Evolutionary conservation across 768 basidiomycete species (phyloP), one percentile per base, ranked within the genome.

Genomic region (Serendipita indica): DNA sequence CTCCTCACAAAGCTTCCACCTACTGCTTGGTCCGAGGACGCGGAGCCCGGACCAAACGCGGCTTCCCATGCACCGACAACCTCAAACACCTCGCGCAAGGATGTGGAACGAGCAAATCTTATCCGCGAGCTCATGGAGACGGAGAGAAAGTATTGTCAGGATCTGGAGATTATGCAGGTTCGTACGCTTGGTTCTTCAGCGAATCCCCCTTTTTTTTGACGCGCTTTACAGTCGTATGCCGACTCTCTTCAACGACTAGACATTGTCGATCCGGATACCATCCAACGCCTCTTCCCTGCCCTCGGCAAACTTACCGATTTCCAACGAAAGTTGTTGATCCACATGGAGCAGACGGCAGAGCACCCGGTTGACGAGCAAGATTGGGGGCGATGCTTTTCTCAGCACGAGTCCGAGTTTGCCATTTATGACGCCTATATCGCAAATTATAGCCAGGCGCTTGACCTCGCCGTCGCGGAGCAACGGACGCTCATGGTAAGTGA

Each of bases 371-470:
- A 77, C 64, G 84, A 86, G 59, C 89, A 93, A 68, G 80, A 83
- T 37, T 96, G 92, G 87, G 91, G 92, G 18, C 73, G 79, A 62
- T 79, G 82, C 61, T 96, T 94, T 73, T 71, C 85, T 76, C 75
- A 79, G 79, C 76, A 97, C 87, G 94, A 99, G 77, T 81, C 90
- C 59, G 91, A 93, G 65, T 98, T 99, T 66, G 80, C 82, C 32
- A 89, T 91, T 32, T 99, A 99, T 70, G 92, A 96, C 67, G 91
- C 94, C 5, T 99, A 96, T 70, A 98, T 92, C 71, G 89, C 88
- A 57, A 94, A 96, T 71, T 91, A 92, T 72, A 86, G 84, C 32
- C 83, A 81, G 62, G 92, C 92, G 7, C 79, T 83, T 62, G 87
- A 89, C 45, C 76, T 94, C 39, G 84, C 90, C 77, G 76, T 88